phyloP scores from a whole-genome alignment of 768 basidiomycete species.

The Mycena leptocephala region DNA sequence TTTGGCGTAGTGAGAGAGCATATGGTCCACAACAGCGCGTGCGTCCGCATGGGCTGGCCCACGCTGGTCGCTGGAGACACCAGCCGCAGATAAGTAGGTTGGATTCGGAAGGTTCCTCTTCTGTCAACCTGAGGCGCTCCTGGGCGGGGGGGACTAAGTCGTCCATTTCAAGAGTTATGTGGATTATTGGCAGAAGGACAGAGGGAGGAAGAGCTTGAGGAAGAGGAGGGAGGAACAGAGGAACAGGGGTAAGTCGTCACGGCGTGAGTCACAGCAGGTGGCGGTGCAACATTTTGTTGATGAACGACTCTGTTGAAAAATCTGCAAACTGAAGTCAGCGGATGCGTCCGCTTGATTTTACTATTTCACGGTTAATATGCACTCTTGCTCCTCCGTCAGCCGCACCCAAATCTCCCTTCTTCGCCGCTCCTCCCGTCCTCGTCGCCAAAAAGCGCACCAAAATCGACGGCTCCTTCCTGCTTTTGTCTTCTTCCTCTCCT shows the following conservation, averaged over 20 bases:
- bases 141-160: neutral
- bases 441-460: constrained; percentile 8
- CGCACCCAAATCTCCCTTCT: neutral
- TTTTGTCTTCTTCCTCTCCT: constrained; percentile 18
- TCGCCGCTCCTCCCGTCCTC: neutral
- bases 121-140: no score
- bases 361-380: constrained; percentile 2
- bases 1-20: neutral
- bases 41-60: no score
- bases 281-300: no score
- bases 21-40: neutral
- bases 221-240: no score
- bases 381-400: constrained; percentile 10
- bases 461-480: neutral
- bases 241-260: no score
- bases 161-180: neutral
- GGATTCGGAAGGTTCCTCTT: no score
- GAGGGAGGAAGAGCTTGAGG: no score
- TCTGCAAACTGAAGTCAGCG: neutral
- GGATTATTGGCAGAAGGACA: no score
- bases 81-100: no score
- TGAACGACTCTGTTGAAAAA: no score
- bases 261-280: no score
- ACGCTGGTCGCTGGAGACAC: no score
- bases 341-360: constrained; percentile 10